Evolutionary conservation across 1,139 yeast species (phyloP).

Genomic region (Eremothecium gossypii): DNA sequence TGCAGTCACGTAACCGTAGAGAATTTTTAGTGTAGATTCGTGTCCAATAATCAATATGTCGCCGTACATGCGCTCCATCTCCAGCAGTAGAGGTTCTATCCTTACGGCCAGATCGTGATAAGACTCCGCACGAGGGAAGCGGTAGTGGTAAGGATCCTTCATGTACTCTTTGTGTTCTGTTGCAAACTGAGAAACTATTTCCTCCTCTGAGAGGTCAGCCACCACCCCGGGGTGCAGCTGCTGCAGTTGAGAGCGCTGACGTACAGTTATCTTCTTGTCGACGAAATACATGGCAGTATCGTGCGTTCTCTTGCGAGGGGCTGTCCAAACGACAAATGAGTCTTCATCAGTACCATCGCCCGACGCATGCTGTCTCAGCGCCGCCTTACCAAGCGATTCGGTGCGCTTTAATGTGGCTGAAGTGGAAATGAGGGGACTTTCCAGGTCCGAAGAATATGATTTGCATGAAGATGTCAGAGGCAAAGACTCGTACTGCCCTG

Average conservation of each 20-base stretch:
- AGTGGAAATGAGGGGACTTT: slow-evolving; percentile 14
- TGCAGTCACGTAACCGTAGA: slow-evolving; percentile 92
- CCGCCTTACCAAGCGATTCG: slow-evolving; percentile 17
- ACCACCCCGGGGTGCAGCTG: slow-evolving; percentile 89
- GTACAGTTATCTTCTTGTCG: slow-evolving; percentile 47
- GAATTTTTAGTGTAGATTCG: slow-evolving; percentile 77
- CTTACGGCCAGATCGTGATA: slow-evolving; percentile 93
- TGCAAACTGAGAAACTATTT: slow-evolving; percentile 53
- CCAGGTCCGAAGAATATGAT: slow-evolving; percentile 3
- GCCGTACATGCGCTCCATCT: slow-evolving; percentile 84
- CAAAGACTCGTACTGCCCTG: background rate
- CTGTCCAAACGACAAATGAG: slow-evolving; percentile 75
- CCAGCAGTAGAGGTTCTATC: slow-evolving; percentile 85
- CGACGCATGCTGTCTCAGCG: slow-evolving; percentile 24
- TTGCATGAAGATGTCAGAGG: slow-evolving; percentile 1
- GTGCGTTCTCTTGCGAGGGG: slow-evolving; percentile 74
- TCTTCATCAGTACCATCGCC: slow-evolving; percentile 32
- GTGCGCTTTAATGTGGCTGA: slow-evolving; percentile 15
- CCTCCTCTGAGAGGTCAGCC: slow-evolving; percentile 54
- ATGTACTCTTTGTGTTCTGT: slow-evolving; percentile 57
- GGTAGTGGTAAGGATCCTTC: slow-evolving; percentile 82
- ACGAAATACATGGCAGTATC: slow-evolving; percentile 68
- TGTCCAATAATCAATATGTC: slow-evolving; percentile 89
- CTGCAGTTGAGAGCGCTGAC: slow-evolving; percentile 73
- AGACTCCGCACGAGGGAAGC: slow-evolving; percentile 88